Base-by-base conservation (phyloP, 805 yeast species). In the Scheffersomyces stipitis region DNA sequence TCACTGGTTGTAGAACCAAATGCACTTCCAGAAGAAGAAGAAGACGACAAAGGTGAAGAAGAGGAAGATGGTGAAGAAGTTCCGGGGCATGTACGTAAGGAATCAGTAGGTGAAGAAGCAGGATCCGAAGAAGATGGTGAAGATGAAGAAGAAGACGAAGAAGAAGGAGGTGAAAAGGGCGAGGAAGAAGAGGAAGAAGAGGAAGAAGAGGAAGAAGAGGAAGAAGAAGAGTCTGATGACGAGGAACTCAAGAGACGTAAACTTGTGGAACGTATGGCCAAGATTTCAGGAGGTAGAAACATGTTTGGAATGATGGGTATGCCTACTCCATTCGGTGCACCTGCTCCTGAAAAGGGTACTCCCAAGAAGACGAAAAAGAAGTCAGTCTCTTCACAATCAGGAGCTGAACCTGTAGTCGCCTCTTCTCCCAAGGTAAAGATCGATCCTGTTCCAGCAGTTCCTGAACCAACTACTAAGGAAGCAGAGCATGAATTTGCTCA, bases 251-350 rank as follows among this genome's bases (percentile, higher is more conserved):
- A 83, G 38, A 76, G 93, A 50, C 75, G 83, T 32, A 86, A 83
- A 5, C 69, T 91, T 36, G 81, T 95, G 15, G 96, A 86, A 45
- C 77, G 97, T 42, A 91, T 91, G 96, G 98, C 99, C n/a, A 86
- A 83, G 51, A 75, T 91, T 14, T 85, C 97, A 0, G 95, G 96
- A 15, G 89, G 89, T 4, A 75, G 84, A 64, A 83, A 86, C 40
- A 77, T 85, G 81, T 75, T 81, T 61, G 90, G 89, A 30, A 78
- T 78, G 83, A 73, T 77, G 79, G 81, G 81, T 2, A 66, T 67
- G 69, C 50, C 74, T 42, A 54, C 68, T 14, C 67, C 65, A 5
- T 69, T 58, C 40, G 71, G 73, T 3, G 49, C 41, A 0, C 46
- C 60, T 7, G 37, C 38, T 5, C 33, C 46, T 14, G 27, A 27